Evolutionary conservation across 495 filamentous ascomycete species (phyloP).

Genomic region (Trichocladium uniseriatum): DNA sequence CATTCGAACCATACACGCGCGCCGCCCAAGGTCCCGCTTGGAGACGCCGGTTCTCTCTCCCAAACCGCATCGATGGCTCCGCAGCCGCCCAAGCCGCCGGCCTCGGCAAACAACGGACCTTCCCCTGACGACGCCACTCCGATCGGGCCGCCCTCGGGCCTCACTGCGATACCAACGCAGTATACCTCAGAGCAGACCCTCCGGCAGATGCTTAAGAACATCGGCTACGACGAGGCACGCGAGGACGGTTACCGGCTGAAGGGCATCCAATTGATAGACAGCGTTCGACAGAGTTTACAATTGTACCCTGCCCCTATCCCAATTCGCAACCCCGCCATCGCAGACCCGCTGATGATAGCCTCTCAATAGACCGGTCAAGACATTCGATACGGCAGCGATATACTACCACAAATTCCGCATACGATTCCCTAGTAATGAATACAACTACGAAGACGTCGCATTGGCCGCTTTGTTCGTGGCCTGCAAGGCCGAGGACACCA

Average conservation of each 20-base stretch:
- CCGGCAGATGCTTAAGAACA: slow-evolving; percentile 29
- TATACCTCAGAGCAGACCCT: slow-evolving; percentile 33
- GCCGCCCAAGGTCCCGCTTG: no score
- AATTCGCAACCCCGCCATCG: no score
- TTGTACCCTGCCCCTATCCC: slow-evolving; percentile 42
- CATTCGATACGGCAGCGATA: slow-evolving; percentile 71
- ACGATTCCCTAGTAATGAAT: slow-evolving; percentile 62
- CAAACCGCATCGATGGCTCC: slow-evolving; percentile 15
- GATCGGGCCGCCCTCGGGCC: slow-evolving; percentile 32
- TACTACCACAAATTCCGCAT: slow-evolving; percentile 89
- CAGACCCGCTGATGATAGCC: background rate
- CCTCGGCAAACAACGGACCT: slow-evolving; percentile 6
- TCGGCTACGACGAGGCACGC: slow-evolving; percentile 31
- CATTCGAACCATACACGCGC: no score
- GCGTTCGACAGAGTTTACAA: slow-evolving; percentile 58
- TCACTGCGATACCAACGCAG: slow-evolving; percentile 32
- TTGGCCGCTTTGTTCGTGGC: slow-evolving; percentile 81
- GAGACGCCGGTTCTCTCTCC: background rate
- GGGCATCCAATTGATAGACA: slow-evolving; percentile 74
- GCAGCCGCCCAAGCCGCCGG: slow-evolving; percentile 9
- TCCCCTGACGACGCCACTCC: slow-evolving; percentile 10
- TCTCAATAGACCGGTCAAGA: slow-evolving; percentile 57
- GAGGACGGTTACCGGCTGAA: slow-evolving; percentile 66
- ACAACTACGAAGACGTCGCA: slow-evolving; percentile 64
- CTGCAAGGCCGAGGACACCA: slow-evolving; percentile 94